These are phyloP conservation scores for Fraxinus greggii DNA, from an alignment of 305 asterid genomes.

Conservation along the genomic window DNA sequence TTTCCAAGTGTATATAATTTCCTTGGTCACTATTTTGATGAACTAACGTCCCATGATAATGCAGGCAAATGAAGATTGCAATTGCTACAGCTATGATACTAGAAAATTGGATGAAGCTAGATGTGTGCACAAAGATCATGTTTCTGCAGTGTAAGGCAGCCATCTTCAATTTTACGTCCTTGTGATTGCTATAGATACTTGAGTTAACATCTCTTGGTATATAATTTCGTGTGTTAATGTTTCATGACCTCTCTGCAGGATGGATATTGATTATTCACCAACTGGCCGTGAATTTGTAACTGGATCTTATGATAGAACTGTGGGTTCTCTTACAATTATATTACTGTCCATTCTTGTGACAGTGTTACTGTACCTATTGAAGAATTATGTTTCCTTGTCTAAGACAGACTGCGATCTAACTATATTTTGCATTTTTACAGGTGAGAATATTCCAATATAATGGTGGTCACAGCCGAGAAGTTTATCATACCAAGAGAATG, in stretches of 20 bases:
- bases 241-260: constrained; percentile 46
- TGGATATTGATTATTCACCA: constrained; percentile 97
- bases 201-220: background rate
- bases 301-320: constrained; percentile 96
- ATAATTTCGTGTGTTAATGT: constrained; percentile 9
- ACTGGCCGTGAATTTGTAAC: constrained; percentile 98
- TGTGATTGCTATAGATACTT: background rate
- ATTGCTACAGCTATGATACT: constrained; percentile 86
- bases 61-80: constrained; percentile 94
- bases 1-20: constrained; percentile 2
- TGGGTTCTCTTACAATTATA: constrained; percentile 36
- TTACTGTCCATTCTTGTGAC: background rate
- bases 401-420: background rate
- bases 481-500: constrained; percentile 95
- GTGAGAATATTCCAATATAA: constrained; percentile 85
- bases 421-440: constrained; percentile 44
- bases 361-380: background rate
- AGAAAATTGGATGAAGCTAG: constrained; percentile 81
- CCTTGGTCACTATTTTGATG: constrained; percentile 7
- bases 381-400: background rate
- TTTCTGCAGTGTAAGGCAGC: constrained; percentile 80
- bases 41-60: constrained; percentile 18
- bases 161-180: constrained; percentile 18
- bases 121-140: constrained; percentile 89
- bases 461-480: constrained; percentile 95